These are phyloP conservation scores for Tolypocladium tundrense DNA, from an alignment of 2,329 filamentous ascomycete species.

Conservation along the genomic window DNA sequence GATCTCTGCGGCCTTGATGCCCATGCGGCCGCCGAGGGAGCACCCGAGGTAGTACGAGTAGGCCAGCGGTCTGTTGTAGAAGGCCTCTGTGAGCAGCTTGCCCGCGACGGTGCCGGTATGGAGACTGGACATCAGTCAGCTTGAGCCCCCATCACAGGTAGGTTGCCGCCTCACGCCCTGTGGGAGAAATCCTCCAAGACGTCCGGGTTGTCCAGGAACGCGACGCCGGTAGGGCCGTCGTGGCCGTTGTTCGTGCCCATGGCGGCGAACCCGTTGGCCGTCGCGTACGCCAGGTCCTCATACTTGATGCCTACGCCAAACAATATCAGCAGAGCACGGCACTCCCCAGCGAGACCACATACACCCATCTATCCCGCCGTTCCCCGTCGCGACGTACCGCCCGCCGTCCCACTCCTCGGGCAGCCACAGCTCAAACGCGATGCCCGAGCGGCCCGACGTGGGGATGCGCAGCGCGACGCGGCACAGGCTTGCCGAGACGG, in stretches of 20 bases:
- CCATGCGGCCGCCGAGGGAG: conserved; percentile 49
- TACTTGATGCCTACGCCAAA: conserved; percentile 27
- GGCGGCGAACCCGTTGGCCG: conserved; percentile 31
- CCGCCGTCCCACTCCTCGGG: conserved; percentile 28
- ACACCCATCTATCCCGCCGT: conserved; percentile 36
- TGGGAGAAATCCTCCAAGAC: conserved; percentile 25
- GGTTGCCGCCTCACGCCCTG: conserved; percentile 8
- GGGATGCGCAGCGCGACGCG: conserved; percentile 6
- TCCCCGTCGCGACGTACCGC: conserved; percentile 36
- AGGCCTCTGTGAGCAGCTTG: conserved; percentile 34
- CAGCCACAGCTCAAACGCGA: conserved; percentile 35
- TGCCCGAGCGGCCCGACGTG: conserved; percentile 6
- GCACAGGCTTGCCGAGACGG: conserved; percentile 10
- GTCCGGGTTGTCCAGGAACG: conserved; percentile 25
- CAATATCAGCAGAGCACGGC: background rate
- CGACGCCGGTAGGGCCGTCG: conserved; percentile 26
- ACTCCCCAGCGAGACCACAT: background rate
- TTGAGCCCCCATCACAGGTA: background rate
- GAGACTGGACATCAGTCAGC: conserved; percentile 6
- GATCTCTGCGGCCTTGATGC: conserved; percentile 39
- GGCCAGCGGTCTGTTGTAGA: conserved; percentile 29
- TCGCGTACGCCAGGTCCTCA: conserved; percentile 33
- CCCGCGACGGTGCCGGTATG: conserved; percentile 38
- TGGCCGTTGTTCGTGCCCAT: conserved; percentile 42
- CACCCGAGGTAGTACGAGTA: conserved; percentile 49